Percentiles rank a stretch among this genome's conserved stretches.
phyloP scores from a whole-genome alignment of 2,329 filamentous ascomycete genomes.

The Diaporthe batatas region DNA sequence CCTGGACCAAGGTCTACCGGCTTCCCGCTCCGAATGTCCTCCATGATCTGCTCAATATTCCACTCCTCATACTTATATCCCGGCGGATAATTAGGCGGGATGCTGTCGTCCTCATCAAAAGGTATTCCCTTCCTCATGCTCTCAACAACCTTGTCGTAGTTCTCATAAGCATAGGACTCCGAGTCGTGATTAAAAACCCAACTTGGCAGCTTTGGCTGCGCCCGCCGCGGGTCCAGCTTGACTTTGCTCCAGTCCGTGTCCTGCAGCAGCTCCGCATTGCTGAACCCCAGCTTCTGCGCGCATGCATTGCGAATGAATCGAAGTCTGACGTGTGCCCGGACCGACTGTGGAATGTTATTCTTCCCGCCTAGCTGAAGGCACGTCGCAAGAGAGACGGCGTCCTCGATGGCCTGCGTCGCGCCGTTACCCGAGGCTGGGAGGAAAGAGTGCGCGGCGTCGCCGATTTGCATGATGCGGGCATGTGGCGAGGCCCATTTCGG shows the following conservation, averaged over 20 bases:
- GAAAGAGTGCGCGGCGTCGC: conserved; percentile 55
- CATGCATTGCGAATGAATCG: conserved; percentile 7
- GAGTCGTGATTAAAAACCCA: conserved; percentile 14
- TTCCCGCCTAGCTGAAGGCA: conserved; percentile 48
- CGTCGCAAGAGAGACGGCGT: conserved; percentile 52
- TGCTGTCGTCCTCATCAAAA: conserved; percentile 5
- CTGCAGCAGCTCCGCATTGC: conserved; percentile 22
- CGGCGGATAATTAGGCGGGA: conserved; percentile 1
- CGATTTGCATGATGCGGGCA: conserved; percentile 51
- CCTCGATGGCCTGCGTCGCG: conserved; percentile 55
- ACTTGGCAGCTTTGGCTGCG: conserved; percentile 2
- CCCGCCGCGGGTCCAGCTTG: conserved; percentile 17
- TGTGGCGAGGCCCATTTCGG: conserved; percentile 51
- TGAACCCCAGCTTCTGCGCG: conserved; percentile 21
- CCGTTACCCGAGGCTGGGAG: conserved; percentile 55
- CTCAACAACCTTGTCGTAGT: conserved; percentile 8
- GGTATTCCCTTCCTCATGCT: conserved; percentile 1
- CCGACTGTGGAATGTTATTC: background rate
- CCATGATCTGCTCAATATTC: conserved; percentile 47
- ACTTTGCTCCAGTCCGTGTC: conserved; percentile 15
- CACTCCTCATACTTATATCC: conserved; percentile 47
- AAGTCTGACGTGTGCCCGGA: conserved; percentile 5
- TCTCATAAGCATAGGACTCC: conserved; percentile 1
- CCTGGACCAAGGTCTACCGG: background rate
- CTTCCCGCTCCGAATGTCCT: conserved; percentile 41